Conservation (phyloP, 495 filamentous ascomycete species). For the Margaritispora aquatica region DNA sequence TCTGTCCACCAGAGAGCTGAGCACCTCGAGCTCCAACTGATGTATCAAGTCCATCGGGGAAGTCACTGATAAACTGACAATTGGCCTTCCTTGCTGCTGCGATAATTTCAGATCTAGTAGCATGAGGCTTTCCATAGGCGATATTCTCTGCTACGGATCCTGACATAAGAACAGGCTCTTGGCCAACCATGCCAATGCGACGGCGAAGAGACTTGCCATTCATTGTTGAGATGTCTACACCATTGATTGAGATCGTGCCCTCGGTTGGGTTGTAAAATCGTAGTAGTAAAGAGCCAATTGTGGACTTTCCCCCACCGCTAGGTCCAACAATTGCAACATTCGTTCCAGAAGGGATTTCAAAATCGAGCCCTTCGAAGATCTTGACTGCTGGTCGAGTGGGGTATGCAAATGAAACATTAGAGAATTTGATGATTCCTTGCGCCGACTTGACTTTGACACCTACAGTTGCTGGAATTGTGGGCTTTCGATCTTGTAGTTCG, state of each 20-base stretch:
- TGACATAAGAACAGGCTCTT: slow-evolving; percentile 94
- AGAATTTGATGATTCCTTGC: slow-evolving; percentile 79
- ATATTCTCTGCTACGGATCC: slow-evolving; percentile 97
- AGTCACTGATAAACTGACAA: slow-evolving; percentile 92
- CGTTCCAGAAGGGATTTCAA: slow-evolving; percentile 83
- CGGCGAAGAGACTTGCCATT: slow-evolving; percentile 93
- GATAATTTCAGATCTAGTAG: slow-evolving; percentile 74
- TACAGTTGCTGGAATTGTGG: slow-evolving; percentile 76
- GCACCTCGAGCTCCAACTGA: slow-evolving; percentile 88
- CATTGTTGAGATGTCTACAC: slow-evolving; percentile 75
- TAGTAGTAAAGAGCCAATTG: slow-evolving; percentile 79
- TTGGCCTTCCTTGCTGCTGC: slow-evolving; percentile 90
- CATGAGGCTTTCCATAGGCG: slow-evolving; percentile 79
- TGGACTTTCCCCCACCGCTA: slow-evolving; percentile 91
- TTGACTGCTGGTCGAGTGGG: slow-evolving; percentile 83
- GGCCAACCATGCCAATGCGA: slow-evolving; percentile 89
- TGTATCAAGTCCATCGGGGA: slow-evolving; percentile 92
- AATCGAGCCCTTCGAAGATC: slow-evolving; percentile 85
- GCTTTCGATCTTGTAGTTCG: slow-evolving; percentile 89
- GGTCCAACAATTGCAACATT: slow-evolving; percentile 97
- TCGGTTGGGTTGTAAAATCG: slow-evolving; percentile 82
- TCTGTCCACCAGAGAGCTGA: slow-evolving; percentile 92
- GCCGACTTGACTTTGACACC: slow-evolving; percentile 73
- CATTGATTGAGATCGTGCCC: slow-evolving; percentile 79
- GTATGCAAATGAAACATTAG: slow-evolving; percentile 80